These are phyloP conservation scores for Aspergillus steynii DNA, from an alignment of 495 filamentous ascomycete species.

Conservation along the genomic window DNA sequence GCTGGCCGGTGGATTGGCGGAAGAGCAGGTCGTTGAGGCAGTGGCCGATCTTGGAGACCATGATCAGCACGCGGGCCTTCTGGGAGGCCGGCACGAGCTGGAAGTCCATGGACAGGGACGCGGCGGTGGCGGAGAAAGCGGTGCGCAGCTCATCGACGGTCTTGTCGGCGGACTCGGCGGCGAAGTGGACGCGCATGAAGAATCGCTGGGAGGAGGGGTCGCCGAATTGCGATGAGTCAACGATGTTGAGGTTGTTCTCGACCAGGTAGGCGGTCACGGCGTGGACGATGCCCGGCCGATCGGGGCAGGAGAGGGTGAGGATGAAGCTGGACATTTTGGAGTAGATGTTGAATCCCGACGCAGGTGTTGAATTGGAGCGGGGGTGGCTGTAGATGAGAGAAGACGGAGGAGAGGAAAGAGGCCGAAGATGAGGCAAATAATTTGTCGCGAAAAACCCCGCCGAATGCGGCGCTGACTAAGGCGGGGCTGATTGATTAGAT, in stretches of 20 bases:
- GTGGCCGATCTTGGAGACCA: constrained; percentile 80
- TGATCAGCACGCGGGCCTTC: constrained; percentile 72
- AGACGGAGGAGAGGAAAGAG: background rate
- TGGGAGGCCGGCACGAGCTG: constrained; percentile 58
- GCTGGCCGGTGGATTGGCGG: constrained; percentile 57
- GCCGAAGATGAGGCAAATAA: constrained; percentile 2
- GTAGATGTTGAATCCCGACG: constrained; percentile 34
- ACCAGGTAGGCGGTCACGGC: constrained; percentile 72
- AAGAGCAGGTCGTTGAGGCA: constrained; percentile 80
- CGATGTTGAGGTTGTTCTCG: constrained; percentile 65
- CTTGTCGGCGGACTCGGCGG: constrained; percentile 42
- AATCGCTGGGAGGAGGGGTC: constrained; percentile 65
- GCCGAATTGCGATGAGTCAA: constrained; percentile 74
- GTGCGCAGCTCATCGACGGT: constrained; percentile 44
- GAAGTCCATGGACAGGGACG: constrained; percentile 60
- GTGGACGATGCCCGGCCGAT: constrained; percentile 74
- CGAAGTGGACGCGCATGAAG: constrained; percentile 77
- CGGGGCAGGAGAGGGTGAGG: constrained; percentile 73
- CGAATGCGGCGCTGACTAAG: constrained; percentile 16
- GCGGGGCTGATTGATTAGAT: constrained; percentile 21
- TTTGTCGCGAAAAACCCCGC: background rate
- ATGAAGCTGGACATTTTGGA: constrained; percentile 57
- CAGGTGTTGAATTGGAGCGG: constrained; percentile 8
- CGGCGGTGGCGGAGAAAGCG: constrained; percentile 55
- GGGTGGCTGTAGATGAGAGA: background rate